Evolutionary conservation across 306 rosid genomes (phyloP).

Genomic region (Astragalus glycyphyllos): DNA sequence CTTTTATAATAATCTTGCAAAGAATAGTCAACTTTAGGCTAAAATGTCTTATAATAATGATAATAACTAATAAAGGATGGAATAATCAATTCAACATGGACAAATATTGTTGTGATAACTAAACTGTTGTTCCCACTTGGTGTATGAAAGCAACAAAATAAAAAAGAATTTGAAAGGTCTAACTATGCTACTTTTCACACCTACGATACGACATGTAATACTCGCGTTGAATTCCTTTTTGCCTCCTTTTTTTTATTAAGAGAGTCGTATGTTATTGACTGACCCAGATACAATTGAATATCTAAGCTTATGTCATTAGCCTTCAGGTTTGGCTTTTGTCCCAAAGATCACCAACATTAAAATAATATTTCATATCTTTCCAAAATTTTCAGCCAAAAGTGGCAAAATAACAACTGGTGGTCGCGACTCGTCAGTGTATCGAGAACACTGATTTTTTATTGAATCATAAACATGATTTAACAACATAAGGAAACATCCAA

Average conservation of each 20-base stretch:
- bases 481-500: slow-evolving; percentile 21
- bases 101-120: background rate
- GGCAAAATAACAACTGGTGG: too few species aligned
- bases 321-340: background rate
- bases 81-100: slow-evolving; percentile 1
- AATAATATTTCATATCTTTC: background rate
- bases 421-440: too few species aligned
- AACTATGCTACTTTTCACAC: background rate
- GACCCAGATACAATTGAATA: background rate
- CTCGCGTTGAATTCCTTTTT: background rate
- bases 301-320: slow-evolving; percentile 1
- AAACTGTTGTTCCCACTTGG: background rate
- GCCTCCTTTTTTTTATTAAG: too few species aligned
- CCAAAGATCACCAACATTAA: background rate
- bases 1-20: slow-evolving; percentile 21
- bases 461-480: slow-evolving; percentile 20
- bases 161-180: background rate
- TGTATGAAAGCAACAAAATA: background rate
- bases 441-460: slow-evolving; percentile 12
- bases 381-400: too few species aligned
- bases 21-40: background rate
- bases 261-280: too few species aligned
- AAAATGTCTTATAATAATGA: background rate
- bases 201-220: background rate
- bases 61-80: background rate